Conservation (phyloP, 108 stramenopile species). For the Cyclotella choctawhatcheeana region DNA sequence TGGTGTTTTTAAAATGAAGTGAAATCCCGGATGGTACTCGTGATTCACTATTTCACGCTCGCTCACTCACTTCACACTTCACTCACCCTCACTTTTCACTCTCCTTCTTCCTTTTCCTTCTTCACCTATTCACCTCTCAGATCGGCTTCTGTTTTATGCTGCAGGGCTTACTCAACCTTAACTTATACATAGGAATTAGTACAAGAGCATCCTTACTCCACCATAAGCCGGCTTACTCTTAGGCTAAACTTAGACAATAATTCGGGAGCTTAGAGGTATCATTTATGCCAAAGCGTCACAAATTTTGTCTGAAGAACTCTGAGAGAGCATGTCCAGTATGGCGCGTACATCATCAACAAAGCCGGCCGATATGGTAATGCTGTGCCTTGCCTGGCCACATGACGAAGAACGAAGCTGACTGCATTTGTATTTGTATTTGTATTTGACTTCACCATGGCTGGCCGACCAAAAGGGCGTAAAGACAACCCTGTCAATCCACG, state of each 20-base stretch:
- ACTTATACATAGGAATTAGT: conserved; percentile 2
- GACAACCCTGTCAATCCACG: neutral
- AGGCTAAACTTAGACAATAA: neutral
- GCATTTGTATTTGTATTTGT: neutral
- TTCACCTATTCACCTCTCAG: too few species aligned
- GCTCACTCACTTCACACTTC: too few species aligned
- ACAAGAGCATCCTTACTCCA: neutral
- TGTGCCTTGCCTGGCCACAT: neutral
- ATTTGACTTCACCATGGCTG: neutral
- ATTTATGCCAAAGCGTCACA: neutral
- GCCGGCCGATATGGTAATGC: neutral
- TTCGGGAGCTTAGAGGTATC: neutral
- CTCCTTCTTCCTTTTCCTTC: too few species aligned
- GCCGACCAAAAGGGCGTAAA: neutral
- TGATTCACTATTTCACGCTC: too few species aligned
- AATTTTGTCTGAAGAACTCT: too few species aligned
- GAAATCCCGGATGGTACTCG: too few species aligned
- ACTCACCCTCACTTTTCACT: too few species aligned
- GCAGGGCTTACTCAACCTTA: neutral
- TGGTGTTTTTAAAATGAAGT: too few species aligned
- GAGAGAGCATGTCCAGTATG: too few species aligned
- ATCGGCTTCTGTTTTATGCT: neutral
- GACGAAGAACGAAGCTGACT: neutral
- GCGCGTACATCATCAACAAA: too few species aligned
- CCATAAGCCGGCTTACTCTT: neutral